A percentile compares a stretch with the other conserved stretches of the same genome.
phyloP scores from a whole-genome alignment of 2,329 filamentous ascomycete genomes.

The Elsinoe australis region DNA sequence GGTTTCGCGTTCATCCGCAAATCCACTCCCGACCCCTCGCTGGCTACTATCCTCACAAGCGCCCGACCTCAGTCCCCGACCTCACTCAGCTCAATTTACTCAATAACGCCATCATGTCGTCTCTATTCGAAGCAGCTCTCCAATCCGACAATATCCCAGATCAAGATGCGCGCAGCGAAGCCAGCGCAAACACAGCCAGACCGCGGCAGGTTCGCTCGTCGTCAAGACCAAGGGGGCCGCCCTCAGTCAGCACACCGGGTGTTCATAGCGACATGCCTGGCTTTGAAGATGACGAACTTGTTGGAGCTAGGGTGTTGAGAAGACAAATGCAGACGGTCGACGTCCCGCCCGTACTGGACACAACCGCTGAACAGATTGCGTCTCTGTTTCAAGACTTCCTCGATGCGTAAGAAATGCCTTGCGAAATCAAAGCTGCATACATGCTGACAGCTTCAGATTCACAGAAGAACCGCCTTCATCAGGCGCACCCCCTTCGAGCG shows the following conservation, averaged over 20 bases:
- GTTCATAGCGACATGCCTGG: constrained; percentile 50
- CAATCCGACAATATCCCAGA: constrained; percentile 39
- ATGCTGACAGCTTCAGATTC: constrained; percentile 2
- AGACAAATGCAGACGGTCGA: constrained; percentile 40
- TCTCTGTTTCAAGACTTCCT: constrained; percentile 73
- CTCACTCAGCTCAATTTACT: not conserved
- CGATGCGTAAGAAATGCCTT: constrained; percentile 51
- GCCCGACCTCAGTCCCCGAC: not conserved
- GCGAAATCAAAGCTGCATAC: not conserved
- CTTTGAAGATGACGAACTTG: constrained; percentile 55
- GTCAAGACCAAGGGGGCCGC: constrained; percentile 48
- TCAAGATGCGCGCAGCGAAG: constrained; percentile 34
- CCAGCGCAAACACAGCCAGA: constrained; percentile 24
- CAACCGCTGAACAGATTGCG: constrained; percentile 65
- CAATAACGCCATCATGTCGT: constrained; percentile 40
- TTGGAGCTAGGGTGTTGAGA: constrained; percentile 45
- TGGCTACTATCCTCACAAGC: not conserved
- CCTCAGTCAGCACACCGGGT: constrained; percentile 45
- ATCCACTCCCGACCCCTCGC: constrained; percentile 6
- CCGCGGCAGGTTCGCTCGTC: constrained; percentile 40
- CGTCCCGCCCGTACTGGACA: constrained; percentile 67
- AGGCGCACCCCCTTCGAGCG: constrained; percentile 51
- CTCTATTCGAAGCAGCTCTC: constrained; percentile 44
- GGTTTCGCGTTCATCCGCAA: constrained; percentile 3
- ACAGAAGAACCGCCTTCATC: constrained; percentile 19